phyloP scores from a whole-genome alignment of 768 basidiomycete genomes.

The Boletus sensibilis region DNA sequence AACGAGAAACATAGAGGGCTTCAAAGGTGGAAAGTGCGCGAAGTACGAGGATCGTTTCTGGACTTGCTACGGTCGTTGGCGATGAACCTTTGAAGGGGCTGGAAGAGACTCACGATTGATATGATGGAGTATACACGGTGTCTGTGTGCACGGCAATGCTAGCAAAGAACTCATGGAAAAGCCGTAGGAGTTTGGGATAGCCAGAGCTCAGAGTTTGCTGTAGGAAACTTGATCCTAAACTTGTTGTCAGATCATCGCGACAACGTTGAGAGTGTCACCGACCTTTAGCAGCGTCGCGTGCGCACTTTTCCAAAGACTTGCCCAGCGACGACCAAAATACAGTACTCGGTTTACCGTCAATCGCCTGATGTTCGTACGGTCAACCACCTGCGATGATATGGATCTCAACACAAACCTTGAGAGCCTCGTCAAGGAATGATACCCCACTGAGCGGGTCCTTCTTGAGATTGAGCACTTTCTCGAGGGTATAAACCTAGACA shows the following conservation, averaged over 20 bases:
- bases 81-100: conserved; percentile 1
- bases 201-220: conserved; percentile 86
- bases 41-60: conserved; percentile 88
- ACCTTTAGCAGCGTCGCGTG: conserved; percentile 82
- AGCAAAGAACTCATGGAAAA: conserved; percentile 96
- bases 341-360: conserved; percentile 90
- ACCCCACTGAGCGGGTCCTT: conserved; percentile 74
- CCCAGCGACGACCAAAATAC: conserved; percentile 88
- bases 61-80: conserved; percentile 43
- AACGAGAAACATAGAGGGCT: conserved; percentile 82
- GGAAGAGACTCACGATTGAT: conserved; percentile 66
- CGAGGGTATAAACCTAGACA: conserved; percentile 84
- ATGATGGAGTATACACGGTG: conserved; percentile 78
- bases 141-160: conserved; percentile 96
- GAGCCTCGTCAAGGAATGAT: conserved; percentile 87
- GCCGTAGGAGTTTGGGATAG: conserved; percentile 82
- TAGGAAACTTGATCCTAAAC: conserved; percentile 78
- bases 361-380: conserved; percentile 45
- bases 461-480: conserved; percentile 90
- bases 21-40: conserved; percentile 84
- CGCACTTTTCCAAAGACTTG: conserved; percentile 76
- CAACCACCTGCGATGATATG: background rate
- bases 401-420: conserved; percentile 61
- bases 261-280: conserved; percentile 2
- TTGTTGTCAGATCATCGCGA: conserved; percentile 3